Conservation (phyloP, 768 basidiomycete species). For the Gyrodon lividus region DNA sequence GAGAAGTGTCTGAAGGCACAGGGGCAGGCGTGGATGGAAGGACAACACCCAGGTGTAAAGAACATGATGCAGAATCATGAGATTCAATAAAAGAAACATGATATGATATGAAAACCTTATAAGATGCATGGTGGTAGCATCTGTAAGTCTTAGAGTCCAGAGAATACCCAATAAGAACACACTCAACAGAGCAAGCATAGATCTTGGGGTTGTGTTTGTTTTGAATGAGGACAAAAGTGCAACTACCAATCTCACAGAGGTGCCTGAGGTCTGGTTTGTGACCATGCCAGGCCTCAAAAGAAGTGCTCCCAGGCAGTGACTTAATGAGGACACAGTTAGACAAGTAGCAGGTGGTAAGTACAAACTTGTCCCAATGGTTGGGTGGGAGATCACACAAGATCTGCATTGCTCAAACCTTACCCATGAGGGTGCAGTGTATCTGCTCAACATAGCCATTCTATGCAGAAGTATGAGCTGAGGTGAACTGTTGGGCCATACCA, state of each 20-base stretch:
- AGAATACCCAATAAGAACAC: constrained; percentile 11
- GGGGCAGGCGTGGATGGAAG: too few species aligned
- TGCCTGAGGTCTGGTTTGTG: constrained; percentile 28
- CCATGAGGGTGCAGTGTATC: constrained; percentile 35
- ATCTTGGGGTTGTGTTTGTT: constrained; percentile 30
- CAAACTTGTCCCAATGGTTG: constrained; percentile 36
- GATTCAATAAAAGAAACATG: constrained; percentile 26
- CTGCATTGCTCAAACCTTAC: constrained; percentile 29
- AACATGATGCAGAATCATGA: not conserved
- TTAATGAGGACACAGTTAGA: constrained; percentile 23
- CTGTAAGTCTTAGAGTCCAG: constrained; percentile 15
- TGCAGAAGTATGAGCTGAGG: constrained; percentile 35
- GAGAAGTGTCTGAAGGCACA: too few species aligned
- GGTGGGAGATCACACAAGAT: constrained; percentile 24
- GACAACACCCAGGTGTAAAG: too few species aligned
- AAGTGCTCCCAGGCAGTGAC: constrained; percentile 16
- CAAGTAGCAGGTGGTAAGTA: constrained; percentile 30
- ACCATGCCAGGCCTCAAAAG: constrained; percentile 16
- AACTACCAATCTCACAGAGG: constrained; percentile 30
- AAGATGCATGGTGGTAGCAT: not conserved
- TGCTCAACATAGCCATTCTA: constrained; percentile 39
- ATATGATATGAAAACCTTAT: constrained; percentile 12
- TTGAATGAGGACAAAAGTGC: constrained; percentile 25
- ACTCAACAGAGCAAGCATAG: constrained; percentile 4
- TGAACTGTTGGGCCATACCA: constrained; percentile 18